Percentiles rank a stretch among this genome's conserved stretches.
Conservation (phyloP, 2,329 filamentous ascomycete species). For the Claviceps humidiphila region DNA sequence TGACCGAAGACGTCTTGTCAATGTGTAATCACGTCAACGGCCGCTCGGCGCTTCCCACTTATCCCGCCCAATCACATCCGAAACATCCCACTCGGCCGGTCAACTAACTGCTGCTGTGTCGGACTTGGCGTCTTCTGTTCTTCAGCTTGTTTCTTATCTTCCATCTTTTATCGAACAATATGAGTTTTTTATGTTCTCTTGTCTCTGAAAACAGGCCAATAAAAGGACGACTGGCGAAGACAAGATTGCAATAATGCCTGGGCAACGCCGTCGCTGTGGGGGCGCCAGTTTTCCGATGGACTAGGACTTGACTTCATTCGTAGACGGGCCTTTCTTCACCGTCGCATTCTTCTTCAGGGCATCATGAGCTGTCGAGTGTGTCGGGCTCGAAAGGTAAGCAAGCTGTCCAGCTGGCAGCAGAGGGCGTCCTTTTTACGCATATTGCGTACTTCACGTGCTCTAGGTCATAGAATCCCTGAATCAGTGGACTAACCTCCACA, state of each 20-base stretch:
- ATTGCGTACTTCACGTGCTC: too few relatives aligned
- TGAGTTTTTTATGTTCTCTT: too few relatives aligned
- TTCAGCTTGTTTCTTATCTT: too few relatives aligned
- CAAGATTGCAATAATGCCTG: not conserved
- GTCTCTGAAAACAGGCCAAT: too few relatives aligned
- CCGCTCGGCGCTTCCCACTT: slow-evolving; percentile 1
- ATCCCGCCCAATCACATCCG: slow-evolving; percentile 1
- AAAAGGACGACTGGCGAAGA: too few relatives aligned
- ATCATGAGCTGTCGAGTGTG: slow-evolving; percentile 25
- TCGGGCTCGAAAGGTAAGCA: slow-evolving; percentile 25
- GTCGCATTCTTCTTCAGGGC: not conserved
- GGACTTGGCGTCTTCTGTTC: not conserved
- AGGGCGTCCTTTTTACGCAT: too few relatives aligned
- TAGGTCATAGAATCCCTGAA: not conserved
- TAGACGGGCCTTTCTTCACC: not conserved
- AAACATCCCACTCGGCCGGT: slow-evolving; percentile 1
- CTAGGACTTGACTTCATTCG: not conserved
- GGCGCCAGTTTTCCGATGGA: not conserved
- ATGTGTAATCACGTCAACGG: slow-evolving; percentile 6
- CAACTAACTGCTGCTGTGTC: not conserved
- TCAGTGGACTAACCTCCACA: slow-evolving; percentile 7
- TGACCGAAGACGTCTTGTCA: not conserved
- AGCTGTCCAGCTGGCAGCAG: too few relatives aligned
- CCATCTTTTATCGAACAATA: too few relatives aligned
- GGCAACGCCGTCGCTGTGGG: not conserved